Evolutionary conservation across 2,329 filamentous ascomycete genomes (phyloP), one percentile per base, ranked within the genome.

Genomic region (Phaeosphaeria sp.): DNA sequence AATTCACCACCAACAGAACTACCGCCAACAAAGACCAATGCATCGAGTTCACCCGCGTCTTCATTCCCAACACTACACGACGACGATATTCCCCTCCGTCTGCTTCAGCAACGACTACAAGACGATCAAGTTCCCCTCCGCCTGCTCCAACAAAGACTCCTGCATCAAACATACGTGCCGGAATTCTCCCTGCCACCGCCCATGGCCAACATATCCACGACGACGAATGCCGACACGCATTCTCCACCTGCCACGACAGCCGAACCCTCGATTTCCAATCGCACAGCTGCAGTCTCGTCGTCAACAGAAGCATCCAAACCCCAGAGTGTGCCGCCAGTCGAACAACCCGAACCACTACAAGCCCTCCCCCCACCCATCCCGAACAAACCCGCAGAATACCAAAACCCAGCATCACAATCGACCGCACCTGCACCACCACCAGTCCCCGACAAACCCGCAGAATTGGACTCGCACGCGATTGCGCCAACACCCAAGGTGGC

Each of bases 151-250:
- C 50, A 55, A 30, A 50, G 45, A 22, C n/a, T 59, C 6, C 20
- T 46, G 2, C 48, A 47, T n/a, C 51, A 61, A 3, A 50, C 13
- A 0, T 53, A 55, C 6, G 52, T 60, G 18, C 40, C 40, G n/a
- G 51, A 56, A 27, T 33, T 55, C 22, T 27, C 49, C 11, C n/a
- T 43, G 18, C 22, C 22, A 17, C 40, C 53, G 11, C 27, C 25
- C n/a, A 25, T 24, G 17, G 13, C 36, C 24, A 39, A 24, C 22
- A 25, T 13, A 47, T 24, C 13, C 21, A 2, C 17, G 2, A 8
- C 22, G 22, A 36, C 15, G 30, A 13, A 36, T 13, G 15, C 11
- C 11, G 15, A 13, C 30, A 36, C 30, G 15, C 3, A 13, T 13
- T 7, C 30, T 4, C 40, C 40, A 20, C n/a, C 40, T 11, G n/a